Conservation (phyloP, 2,329 filamentous ascomycete genomes). For the Alternaria triticina region DNA sequence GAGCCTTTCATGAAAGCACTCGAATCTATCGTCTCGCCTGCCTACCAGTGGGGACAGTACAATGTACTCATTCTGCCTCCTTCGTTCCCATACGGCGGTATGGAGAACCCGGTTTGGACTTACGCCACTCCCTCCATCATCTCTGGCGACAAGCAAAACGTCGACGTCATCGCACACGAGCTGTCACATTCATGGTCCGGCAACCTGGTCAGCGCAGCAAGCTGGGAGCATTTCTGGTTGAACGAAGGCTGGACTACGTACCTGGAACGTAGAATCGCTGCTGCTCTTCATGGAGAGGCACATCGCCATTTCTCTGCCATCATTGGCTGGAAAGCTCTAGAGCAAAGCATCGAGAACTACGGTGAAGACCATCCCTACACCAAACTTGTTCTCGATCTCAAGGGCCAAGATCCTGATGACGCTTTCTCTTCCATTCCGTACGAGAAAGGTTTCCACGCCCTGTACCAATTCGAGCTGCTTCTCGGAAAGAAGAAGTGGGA, state of each 20-base stretch:
- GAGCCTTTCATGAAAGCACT: slow-evolving; percentile 90
- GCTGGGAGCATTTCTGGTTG: slow-evolving; percentile 79
- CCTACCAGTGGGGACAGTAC: slow-evolving; percentile 91
- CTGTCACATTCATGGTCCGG: slow-evolving; percentile 82
- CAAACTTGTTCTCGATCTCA: slow-evolving; percentile 84
- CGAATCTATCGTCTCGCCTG: slow-evolving; percentile 77
- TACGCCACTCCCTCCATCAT: slow-evolving; percentile 96
- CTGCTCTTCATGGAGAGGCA: slow-evolving; percentile 77
- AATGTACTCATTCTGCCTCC: slow-evolving; percentile 90
- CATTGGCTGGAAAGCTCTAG: slow-evolving; percentile 90
- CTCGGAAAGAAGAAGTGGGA: slow-evolving; percentile 88
- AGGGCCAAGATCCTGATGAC: slow-evolving; percentile 92
- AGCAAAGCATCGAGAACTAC: slow-evolving; percentile 79
- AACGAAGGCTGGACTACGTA: slow-evolving; percentile 94
- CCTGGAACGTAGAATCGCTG: slow-evolving; percentile 83
- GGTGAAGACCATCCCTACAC: slow-evolving; percentile 91
- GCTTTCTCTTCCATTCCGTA: slow-evolving; percentile 93
- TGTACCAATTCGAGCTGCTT: slow-evolving; percentile 87
- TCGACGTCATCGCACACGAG: slow-evolving; percentile 95
- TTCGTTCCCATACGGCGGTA: slow-evolving; percentile 67
- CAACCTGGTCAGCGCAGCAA: slow-evolving; percentile 79
- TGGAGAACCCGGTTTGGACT: slow-evolving; percentile 94
- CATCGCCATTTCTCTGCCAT: slow-evolving; percentile 94
- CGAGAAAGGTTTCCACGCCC: slow-evolving; percentile 94
- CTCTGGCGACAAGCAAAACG: slow-evolving; percentile 80